phyloP scores from a whole-genome alignment of 1,284 basidiomycete species.

The Neonothopanus nambi region DNA sequence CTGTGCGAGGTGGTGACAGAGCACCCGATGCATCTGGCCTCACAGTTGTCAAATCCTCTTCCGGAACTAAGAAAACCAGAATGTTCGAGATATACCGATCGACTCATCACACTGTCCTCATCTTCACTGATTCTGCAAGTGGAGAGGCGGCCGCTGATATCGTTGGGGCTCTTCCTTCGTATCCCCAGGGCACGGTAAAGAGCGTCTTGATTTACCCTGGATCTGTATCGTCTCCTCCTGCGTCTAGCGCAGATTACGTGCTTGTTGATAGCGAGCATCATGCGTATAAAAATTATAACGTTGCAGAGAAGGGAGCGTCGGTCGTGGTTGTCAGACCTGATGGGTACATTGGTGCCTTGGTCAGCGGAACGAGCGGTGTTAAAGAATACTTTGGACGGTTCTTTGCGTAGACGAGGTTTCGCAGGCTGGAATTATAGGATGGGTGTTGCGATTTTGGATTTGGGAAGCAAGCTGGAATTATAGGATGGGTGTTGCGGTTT shows the following conservation, averaged over 20 bases:
- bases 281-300: slow-evolving; percentile 24
- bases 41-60: slow-evolving; percentile 5
- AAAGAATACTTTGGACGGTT: slow-evolving; percentile 4
- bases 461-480: too few species aligned
- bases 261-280: slow-evolving; percentile 23
- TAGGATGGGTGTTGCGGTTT: too few species aligned
- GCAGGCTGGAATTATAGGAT: not conserved
- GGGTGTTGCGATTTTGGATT: too few species aligned
- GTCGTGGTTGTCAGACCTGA: slow-evolving; percentile 36
- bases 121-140: slow-evolving; percentile 11
- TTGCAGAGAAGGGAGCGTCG: slow-evolving; percentile 3
- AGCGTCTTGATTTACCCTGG: slow-evolving; percentile 6
- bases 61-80: not conserved
- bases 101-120: slow-evolving; percentile 16
- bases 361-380: not conserved
- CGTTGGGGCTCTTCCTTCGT: not conserved
- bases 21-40: slow-evolving; percentile 34
- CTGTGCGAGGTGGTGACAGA: slow-evolving; percentile 30
- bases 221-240: not conserved
- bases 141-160: not conserved
- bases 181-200: not conserved
- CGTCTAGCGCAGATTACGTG: slow-evolving; percentile 8
- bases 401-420: not conserved
- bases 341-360: slow-evolving; percentile 18
- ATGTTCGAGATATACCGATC: slow-evolving; percentile 17